phyloP scores from a whole-genome alignment of 192 early-diverging fungal genomes.

The Linnemannia exigua region DNA sequence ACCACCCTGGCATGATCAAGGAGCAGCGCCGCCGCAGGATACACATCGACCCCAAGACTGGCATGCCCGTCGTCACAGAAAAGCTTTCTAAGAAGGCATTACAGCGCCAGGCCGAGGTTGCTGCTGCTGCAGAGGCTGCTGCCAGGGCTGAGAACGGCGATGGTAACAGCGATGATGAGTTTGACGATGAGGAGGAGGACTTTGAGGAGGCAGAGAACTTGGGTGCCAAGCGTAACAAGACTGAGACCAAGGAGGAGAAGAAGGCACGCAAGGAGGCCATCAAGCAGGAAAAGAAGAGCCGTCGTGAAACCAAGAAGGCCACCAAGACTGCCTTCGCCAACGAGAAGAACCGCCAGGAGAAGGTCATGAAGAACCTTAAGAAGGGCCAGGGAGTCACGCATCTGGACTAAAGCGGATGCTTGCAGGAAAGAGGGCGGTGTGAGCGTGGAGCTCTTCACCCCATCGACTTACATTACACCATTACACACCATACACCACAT shows the following conservation, averaged over 20 bases:
- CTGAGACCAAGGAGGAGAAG: constrained; percentile 95
- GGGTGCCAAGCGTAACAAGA: constrained; percentile 79
- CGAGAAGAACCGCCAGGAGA: constrained; percentile 74
- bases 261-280: constrained; percentile 88
- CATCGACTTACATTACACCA: background rate
- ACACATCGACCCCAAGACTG: constrained; percentile 79
- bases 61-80: constrained; percentile 77
- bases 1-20: constrained; percentile 87
- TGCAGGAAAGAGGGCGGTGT: background rate
- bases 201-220: constrained; percentile 67
- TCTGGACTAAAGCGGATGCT: constrained; percentile 40
- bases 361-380: constrained; percentile 67
- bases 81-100: constrained; percentile 52
- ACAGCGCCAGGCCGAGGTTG: constrained; percentile 34
- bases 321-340: constrained; percentile 83
- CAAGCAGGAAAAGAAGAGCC: constrained; percentile 84
- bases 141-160: constrained; percentile 47
- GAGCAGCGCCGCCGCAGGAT: constrained; percentile 73
- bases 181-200: constrained; percentile 55
- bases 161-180: constrained; percentile 53
- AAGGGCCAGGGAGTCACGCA: constrained; percentile 64
- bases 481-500: constrained; percentile 2
- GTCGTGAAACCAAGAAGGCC: constrained; percentile 83
- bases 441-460: background rate
- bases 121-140: constrained; percentile 37